Base-by-base conservation (phyloP, 352 stramenopile species). In the Bremia lactucae region DNA sequence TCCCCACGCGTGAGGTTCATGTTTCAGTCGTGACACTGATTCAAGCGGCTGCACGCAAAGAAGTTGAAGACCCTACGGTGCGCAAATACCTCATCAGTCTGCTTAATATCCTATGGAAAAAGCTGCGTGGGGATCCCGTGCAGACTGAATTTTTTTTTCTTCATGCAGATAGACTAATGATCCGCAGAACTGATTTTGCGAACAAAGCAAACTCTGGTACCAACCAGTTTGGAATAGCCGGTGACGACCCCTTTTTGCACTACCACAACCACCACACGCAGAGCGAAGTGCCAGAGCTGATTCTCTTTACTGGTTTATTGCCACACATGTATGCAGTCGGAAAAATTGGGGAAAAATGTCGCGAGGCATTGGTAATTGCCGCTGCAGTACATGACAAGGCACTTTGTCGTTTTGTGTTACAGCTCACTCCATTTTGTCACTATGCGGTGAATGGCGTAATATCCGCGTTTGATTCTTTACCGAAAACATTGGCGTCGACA, bases 71-170 rank as follows among this genome's bases (percentile, higher is more conserved):
- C 50, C 65, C 73, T 0, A 62, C 85, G n/a, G 76, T 87, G 13
- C 74, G 77, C 42, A 90, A 93, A 52, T 87, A 79, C 35, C 61
- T 93, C 18, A 73, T 93, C 52, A 83, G 50, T 20, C 49, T 89
- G 40, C 68, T 93, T 14, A 86, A 93, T 43, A 65, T 80, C 6
- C 38, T 93, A 9, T 93, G 80, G 80, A 87, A 89, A 52, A 93
- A 93, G 33, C 57, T 93, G 45, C 75, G 74, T 13, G 65, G 66
- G 25, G 76, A 93, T 33, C 80, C 77, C 3, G 78, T 90, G 25
- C 80, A 93, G 62, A 90, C 75, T 13, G 80, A 93, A 41, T 87
- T 93, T 47, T 93, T 93, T 49, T 90, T 93, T 36, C 50, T 84
- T 11, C 68, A 87, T 28, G 73, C 72, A 4, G 72, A 86, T 38